phyloP scores from a whole-genome alignment of 345 rosid genomes.

The Camelina hispida region DNA sequence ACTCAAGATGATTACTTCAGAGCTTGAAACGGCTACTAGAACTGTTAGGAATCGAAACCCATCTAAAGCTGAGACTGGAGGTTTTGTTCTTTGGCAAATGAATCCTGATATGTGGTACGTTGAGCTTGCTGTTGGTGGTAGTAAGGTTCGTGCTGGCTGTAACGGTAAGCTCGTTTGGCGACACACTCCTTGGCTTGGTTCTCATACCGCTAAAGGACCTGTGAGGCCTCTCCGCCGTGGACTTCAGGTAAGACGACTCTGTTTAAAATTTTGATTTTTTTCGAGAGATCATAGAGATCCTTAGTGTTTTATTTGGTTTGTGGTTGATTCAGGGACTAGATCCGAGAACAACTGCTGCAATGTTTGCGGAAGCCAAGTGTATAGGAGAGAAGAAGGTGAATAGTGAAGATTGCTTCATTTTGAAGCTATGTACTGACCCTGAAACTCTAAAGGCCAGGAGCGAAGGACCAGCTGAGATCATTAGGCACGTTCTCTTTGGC shows the following conservation, averaged over 20 bases:
- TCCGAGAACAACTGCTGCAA: conserved; percentile 78
- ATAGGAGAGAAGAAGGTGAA: conserved; percentile 79
- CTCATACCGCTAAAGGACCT: conserved; percentile 89
- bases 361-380: conserved; percentile 88
- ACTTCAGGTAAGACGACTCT: conserved; percentile 63
- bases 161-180: conserved; percentile 93
- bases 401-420: conserved; percentile 91
- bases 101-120: conserved; percentile 97
- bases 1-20: conserved; percentile 76
- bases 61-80: conserved; percentile 71
- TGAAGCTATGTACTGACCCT: conserved; percentile 79
- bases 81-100: conserved; percentile 98
- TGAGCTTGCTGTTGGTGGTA: conserved; percentile 85
- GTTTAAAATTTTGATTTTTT: not conserved
- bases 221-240: conserved; percentile 90
- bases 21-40: conserved; percentile 70
- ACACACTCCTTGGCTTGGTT: conserved; percentile 95
- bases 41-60: conserved; percentile 70
- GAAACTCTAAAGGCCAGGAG: conserved; percentile 77
- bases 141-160: conserved; percentile 90
- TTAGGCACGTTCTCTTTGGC: conserved; percentile 82
- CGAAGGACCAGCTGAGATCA: conserved; percentile 91
- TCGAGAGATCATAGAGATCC: conserved; percentile 6
- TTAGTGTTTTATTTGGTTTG: conserved; percentile 10
- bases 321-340: conserved; percentile 72